Base-by-base conservation (phyloP, 148 eudicot species). In the Euryodendron excelsum region DNA sequence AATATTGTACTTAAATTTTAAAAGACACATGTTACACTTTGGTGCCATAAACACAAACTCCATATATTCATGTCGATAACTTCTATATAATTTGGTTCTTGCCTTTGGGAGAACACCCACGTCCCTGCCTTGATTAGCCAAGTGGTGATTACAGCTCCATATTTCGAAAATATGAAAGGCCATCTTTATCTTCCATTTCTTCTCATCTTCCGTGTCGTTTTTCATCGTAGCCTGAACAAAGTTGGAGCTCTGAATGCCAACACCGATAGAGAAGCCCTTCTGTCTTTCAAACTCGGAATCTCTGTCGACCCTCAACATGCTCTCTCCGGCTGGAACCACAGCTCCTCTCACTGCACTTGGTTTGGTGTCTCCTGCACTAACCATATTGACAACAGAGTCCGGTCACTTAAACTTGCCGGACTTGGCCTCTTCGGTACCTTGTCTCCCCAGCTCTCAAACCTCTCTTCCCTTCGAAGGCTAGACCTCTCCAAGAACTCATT, bases 361-460 rank as follows among this genome's bases (percentile, higher is more conserved):
- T n/a, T 73, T 30, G 76, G 63, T 33, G 58, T 73, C 39, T 53
- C 63, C 8, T 73, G 76, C 76, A 34, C 52, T 12, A 48, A 27
- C 28, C 13, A 0, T 11, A n/a, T 8, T 0, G 18, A 55, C 14
- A 5, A 36, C n/a, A 73, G 76, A 73, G 63, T 73, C 28, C 1
- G 5, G 20, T 73, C 76, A 15, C 39, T 73, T 9, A 9, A 21
- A 63, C 76, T 73, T 20, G 4, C 63, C 2, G 76, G 37, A 2
- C 64, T 53, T 2, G 45, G 64, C 63, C 76, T 73, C 30, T 73
- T 47, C 5, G 76, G 47, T 18, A 48, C 56, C 64, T 23, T 73
- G 5, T 55, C 63, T 1, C 41, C 76, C 20, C 63, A 53, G 14
- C 58, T 73, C 3, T 55, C 76, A 1, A 52, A 52, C 61, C 76